Conservation (phyloP, 176 grass and related monocot species). For the Cenchrus purpureus region DNA sequence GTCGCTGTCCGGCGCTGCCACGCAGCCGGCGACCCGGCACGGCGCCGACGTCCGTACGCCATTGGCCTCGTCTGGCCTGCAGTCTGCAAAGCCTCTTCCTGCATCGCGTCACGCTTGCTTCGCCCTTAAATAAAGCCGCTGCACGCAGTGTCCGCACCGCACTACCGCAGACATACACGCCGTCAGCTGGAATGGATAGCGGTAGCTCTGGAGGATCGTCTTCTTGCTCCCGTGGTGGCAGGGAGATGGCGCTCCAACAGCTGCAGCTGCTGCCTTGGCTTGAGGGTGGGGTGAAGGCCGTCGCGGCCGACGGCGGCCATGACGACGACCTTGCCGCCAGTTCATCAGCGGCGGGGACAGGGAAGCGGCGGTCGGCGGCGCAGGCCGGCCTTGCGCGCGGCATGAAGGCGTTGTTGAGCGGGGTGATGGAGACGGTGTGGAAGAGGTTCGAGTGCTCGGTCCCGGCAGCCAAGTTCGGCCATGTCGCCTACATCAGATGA, state of each 20-base stretch:
- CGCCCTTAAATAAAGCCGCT: slow-evolving; percentile 4
- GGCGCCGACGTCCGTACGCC: not conserved
- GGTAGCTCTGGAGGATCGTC: not conserved
- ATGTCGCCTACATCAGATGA: slow-evolving; percentile 54
- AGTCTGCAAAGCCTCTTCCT: not conserved
- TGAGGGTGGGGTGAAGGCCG: not conserved
- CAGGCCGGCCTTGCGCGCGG: not conserved
- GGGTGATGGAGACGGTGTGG: not conserved
- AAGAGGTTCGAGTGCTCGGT: slow-evolving; percentile 28
- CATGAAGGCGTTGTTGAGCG: not conserved
- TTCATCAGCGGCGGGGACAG: not conserved
- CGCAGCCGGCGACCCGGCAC: slow-evolving; percentile 33
- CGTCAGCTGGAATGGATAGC: not conserved
- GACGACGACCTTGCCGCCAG: not conserved
- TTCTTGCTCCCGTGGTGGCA: not conserved
- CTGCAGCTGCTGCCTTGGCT: not conserved
- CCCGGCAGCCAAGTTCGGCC: slow-evolving; percentile 46
- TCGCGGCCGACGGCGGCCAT: not conserved
- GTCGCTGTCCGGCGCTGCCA: slow-evolving; percentile 23
- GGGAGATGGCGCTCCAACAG: not conserved
- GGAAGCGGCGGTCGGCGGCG: slow-evolving; percentile 17
- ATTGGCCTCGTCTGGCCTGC: not conserved
- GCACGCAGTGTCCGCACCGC: not conserved
- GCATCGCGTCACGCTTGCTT: not conserved
- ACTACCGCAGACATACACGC: not conserved